A percentile compares a stretch with the other conserved stretches of the same genome.
These are phyloP conservation scores for Actinidia chinensis DNA, from an alignment of 179 eudicot genomes.

Conservation along the genomic window DNA sequence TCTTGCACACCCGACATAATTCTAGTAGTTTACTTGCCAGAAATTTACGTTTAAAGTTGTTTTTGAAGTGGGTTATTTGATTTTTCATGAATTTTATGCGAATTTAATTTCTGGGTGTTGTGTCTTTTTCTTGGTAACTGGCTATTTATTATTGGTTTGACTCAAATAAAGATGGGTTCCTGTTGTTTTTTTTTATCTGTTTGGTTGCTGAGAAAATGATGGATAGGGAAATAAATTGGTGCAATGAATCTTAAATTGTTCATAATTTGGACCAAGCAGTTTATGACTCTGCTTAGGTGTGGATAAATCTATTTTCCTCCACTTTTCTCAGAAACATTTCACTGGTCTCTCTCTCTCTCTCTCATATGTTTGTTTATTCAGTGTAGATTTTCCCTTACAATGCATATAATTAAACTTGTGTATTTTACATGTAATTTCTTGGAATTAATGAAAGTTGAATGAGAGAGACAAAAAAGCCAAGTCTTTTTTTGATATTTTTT, in stretches of 20 bases:
- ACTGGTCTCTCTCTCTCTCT: neutral
- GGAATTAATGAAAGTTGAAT: neutral
- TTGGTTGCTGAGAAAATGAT: conserved; percentile 19
- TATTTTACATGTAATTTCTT: neutral
- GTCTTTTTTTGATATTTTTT: neutral
- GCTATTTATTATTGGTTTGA: conserved; percentile 5
- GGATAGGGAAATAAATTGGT: neutral
- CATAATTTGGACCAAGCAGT: neutral
- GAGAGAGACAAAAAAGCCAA: neutral
- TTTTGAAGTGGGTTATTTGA: neutral
- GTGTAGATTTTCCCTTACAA: neutral
- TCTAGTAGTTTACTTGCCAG: neutral
- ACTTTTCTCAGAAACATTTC: neutral
- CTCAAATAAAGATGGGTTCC: conserved; percentile 1
- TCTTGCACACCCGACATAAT: neutral
- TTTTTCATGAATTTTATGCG: neutral
- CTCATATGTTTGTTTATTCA: neutral
- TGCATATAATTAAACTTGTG: neutral
- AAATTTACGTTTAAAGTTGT: neutral
- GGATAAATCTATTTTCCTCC: neutral
- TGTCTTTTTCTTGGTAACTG: neutral
- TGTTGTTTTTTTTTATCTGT: neutral
- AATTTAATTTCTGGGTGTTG: conserved; percentile 22
- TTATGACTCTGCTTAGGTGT: neutral
- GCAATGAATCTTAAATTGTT: neutral